Conservation (phyloP, 805 yeast genomes). For the Saccharomycopsis microspora region DNA sequence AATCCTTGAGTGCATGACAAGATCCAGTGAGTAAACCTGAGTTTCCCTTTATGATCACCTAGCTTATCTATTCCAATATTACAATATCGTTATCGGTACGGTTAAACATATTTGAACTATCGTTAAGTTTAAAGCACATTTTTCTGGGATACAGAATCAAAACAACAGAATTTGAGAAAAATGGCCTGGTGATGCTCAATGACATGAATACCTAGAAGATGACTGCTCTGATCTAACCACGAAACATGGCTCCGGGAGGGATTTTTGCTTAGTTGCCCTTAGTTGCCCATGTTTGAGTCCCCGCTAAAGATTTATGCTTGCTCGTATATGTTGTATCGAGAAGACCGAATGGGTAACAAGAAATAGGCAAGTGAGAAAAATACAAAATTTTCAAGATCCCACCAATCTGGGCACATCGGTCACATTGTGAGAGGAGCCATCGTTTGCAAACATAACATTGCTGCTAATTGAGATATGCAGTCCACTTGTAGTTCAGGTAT, state of each 20-base stretch:
- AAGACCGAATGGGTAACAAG: conserved; percentile 37
- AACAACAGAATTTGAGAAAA: conserved; percentile 27
- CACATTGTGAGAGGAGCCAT: conserved; percentile 36
- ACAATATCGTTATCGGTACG: conserved; percentile 29
- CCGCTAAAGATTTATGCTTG: conserved; percentile 54
- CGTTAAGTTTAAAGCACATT: no score
- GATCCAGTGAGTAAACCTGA: no score
- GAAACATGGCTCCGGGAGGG: conserved; percentile 48
- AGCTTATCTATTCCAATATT: no score
- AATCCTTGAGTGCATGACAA: no score
- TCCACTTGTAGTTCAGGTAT: conserved; percentile 28
- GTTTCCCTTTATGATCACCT: no score
- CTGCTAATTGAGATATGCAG: conserved; percentile 32
- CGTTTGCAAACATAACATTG: conserved; percentile 40
- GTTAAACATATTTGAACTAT: conserved; percentile 43
- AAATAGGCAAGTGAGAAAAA: conserved; percentile 45
- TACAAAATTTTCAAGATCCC: conserved; percentile 44
- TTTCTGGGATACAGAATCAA: conserved; percentile 39
- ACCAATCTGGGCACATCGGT: conserved; percentile 40
- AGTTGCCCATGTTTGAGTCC: conserved; percentile 30
- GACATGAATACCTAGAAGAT: conserved; percentile 22
- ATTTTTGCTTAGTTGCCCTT: conserved; percentile 44
- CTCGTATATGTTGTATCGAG: conserved; percentile 47
- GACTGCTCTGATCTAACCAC: conserved; percentile 29
- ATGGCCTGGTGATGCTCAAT: conserved; percentile 24